Conservation (phyloP, 2,329 filamentous ascomycete species). For the Beauveria scarabaeidicola region DNA sequence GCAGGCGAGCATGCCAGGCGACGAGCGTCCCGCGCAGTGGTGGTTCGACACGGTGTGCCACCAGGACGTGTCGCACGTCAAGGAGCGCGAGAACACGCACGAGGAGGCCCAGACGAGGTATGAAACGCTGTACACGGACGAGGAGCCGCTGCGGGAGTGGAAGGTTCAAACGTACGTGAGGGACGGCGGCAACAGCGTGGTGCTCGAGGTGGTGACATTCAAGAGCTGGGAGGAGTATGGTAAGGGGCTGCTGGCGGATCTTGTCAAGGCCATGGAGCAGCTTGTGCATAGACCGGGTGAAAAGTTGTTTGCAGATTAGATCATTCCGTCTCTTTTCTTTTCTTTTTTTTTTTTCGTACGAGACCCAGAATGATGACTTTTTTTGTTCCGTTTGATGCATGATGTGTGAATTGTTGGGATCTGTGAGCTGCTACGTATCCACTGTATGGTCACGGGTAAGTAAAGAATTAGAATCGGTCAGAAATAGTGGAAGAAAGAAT, state of each 20-base stretch:
- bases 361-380: too few species aligned
- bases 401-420: neutral
- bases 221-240: slow-evolving; percentile 46
- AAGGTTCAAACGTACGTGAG: slow-evolving; percentile 52
- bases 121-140: slow-evolving; percentile 51
- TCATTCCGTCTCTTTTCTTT: neutral
- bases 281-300: slow-evolving; percentile 28
- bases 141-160: slow-evolving; percentile 47
- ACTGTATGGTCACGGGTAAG: neutral
- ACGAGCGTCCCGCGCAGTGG: slow-evolving; percentile 14
- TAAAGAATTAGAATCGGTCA: too few species aligned
- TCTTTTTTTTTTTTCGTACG: too few species aligned
- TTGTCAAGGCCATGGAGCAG: slow-evolving; percentile 32
- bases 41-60: slow-evolving; percentile 51
- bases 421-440: neutral
- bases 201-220: slow-evolving; percentile 52
- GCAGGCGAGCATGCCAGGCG: slow-evolving; percentile 13
- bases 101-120: neutral
- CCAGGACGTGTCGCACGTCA: slow-evolving; percentile 54
- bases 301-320: slow-evolving; percentile 14
- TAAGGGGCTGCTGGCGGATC: slow-evolving; percentile 39
- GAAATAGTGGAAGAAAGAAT: too few species aligned
- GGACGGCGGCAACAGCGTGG: slow-evolving; percentile 37
- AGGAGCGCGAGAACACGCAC: slow-evolving; percentile 37
- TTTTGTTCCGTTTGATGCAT: neutral